Base-by-base conservation (phyloP, 2,329 filamentous ascomycete species). In the Fusarium virguliforme region DNA sequence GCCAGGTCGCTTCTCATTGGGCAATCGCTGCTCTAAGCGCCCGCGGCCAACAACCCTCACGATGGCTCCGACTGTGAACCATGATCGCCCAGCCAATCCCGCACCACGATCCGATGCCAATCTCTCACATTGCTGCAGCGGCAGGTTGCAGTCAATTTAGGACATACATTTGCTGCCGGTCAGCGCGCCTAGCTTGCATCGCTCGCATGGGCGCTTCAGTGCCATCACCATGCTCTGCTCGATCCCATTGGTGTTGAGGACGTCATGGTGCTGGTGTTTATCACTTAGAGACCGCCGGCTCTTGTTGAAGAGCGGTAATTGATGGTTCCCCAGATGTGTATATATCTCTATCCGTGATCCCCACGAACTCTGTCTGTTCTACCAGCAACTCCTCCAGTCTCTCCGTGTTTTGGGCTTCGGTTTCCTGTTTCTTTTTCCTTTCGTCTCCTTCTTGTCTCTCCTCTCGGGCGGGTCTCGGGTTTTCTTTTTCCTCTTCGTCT, bases 121-220 rank as follows among this genome's bases (percentile, higher is more conserved):
- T 69, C 64, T 75, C 61, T 73, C 58, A 63, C 65, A 46, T 32
- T 48, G 34, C 37, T 32, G 15, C 18, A 56, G 60, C 61, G 57
- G 54, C 54, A 57, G 68, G 66, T 65, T 70, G 67, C 56, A 66
- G 63, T 60, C 60, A 50, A 64, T 57, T 60, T 63, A 48, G 43
- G 43, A 30, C 43, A 28, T 18, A n/a, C 65, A 58, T 57, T 18
- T 18, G 32, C 22, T 24, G 24, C 34, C 40, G 55, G 41, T 40
- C 57, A 61, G 54, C 71, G 76, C 76, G 76, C 69, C 67, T 76
- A 74, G 69, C 58, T 62, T 72, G 68, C 64, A 74, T 71, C 63
- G 60, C 64, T 65, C 73, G 71, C 70, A 74, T 75, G 64, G 68
- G 70, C 74, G 75, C 73, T 72, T 74, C 63, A 43, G 30, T 41